These are phyloP conservation scores for Barnettozyma wickerhamii DNA, from an alignment of 805 yeast genomes.

Conservation along the genomic window DNA sequence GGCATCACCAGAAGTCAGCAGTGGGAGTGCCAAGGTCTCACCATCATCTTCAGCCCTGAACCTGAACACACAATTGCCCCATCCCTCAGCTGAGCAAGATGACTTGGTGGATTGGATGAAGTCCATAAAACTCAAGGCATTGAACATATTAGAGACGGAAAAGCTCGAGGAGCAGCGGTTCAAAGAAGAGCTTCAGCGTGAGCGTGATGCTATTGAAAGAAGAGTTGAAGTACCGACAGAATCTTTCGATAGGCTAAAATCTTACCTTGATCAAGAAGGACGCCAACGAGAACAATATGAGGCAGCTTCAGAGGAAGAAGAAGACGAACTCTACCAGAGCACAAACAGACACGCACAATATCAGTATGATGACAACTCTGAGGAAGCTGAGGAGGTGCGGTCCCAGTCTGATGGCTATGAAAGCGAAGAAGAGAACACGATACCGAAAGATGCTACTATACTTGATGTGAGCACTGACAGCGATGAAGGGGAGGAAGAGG, in stretches of 20 bases:
- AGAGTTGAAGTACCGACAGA: constrained; percentile 20
- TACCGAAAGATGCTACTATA: constrained; percentile 8
- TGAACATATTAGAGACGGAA: constrained; percentile 27
- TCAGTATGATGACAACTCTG: background rate
- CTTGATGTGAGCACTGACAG: constrained; percentile 10
- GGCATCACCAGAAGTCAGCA: background rate
- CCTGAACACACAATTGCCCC: background rate
- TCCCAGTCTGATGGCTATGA: background rate
- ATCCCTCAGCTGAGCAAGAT: constrained; percentile 8
- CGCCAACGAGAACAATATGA: background rate
- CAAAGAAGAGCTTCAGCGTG: constrained; percentile 32
- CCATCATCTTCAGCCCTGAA: background rate
- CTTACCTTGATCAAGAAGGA: constrained; percentile 12
- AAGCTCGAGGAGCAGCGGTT: constrained; percentile 33
- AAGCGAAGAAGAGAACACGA: background rate
- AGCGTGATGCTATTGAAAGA: constrained; percentile 22
- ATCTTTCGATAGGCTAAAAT: constrained; percentile 21
- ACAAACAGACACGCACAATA: background rate
- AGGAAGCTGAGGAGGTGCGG: background rate
- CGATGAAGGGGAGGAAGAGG: constrained; percentile 7
- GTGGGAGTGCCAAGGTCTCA: background rate
- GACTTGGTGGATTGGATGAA: constrained; percentile 32
- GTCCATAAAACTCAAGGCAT: constrained; percentile 30
- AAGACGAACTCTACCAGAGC: background rate
- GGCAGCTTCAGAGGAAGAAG: background rate